Conservation (phyloP, 23 red algal genomes). For the Gracilaria gracilis region DNA sequence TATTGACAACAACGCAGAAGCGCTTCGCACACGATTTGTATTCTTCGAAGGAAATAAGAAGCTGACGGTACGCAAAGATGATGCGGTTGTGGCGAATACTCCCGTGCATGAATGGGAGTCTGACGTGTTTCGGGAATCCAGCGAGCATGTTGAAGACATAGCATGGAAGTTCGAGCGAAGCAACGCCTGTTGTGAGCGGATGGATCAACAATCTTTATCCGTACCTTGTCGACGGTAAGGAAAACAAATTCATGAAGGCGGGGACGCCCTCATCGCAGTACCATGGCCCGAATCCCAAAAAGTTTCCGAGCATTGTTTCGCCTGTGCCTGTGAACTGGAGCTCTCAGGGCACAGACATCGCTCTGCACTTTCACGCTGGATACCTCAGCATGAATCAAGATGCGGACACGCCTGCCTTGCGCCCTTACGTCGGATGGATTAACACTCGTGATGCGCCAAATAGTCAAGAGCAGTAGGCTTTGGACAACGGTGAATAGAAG, state of each 20-base stretch:
- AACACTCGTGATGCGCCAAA: not conserved
- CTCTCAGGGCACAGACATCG: not conserved
- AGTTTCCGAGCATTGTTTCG: not conserved
- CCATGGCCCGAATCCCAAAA: not conserved
- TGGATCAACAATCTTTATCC: constrained; percentile 20
- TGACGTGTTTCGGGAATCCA: no score
- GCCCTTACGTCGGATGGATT: constrained; percentile 18
- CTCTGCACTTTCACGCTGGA: constrained; percentile 1
- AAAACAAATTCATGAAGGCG: not conserved
- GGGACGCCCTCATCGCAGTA: not conserved
- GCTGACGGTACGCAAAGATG: no score
- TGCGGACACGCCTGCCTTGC: not conserved
- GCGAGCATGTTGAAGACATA: no score
- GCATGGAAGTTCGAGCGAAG: no score
- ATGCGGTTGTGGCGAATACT: no score
- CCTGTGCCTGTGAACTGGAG: not conserved
- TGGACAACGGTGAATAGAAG: no score
- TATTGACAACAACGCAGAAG: no score
- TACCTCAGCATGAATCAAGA: not conserved
- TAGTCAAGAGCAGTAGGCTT: no score
- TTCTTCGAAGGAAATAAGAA: no score
- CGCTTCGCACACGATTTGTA: no score
- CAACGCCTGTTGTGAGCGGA: not conserved
- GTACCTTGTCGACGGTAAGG: not conserved
- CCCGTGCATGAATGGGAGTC: no score